phyloP scores from a whole-genome alignment of 164 flowering plant species.

The Magnolia kwangsiensis region DNA sequence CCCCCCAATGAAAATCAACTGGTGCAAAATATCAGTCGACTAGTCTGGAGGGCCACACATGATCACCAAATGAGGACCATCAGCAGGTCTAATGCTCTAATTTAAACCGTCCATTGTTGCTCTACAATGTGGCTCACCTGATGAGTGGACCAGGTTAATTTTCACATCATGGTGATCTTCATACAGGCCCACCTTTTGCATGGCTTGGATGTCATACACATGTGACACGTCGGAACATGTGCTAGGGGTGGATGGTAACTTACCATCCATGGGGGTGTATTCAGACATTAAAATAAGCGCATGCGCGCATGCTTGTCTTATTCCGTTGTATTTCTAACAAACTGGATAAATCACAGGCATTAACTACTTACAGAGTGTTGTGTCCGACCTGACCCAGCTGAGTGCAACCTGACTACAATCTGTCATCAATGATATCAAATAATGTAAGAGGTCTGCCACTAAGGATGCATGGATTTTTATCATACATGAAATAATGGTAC shows the following conservation, averaged over 20 bases:
- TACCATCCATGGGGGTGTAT: not conserved
- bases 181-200: not conserved
- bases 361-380: not conserved
- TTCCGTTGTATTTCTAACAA: not conserved
- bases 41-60: no score
- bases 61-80: no score
- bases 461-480: not conserved
- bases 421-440: not conserved
- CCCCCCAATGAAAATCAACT: no score
- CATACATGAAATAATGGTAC: slow-evolving; percentile 5
- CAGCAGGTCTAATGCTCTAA: no score
- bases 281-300: not conserved
- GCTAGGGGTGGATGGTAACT: not conserved
- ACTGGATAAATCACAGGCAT: not conserved
- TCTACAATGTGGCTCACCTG: no score
- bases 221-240: not conserved
- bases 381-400: not conserved
- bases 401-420: slow-evolving; percentile 17
- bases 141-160: no score
- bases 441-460: slow-evolving; percentile 5
- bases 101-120: no score
- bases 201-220: not conserved
- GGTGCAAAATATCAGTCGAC: no score
- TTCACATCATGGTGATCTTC: no score
- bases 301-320: not conserved